Percentiles rank a stretch among this genome's conserved stretches.
phyloP scores from a whole-genome alignment of 2,329 filamentous ascomycete species.

The Ambrosiella beaveri region DNA sequence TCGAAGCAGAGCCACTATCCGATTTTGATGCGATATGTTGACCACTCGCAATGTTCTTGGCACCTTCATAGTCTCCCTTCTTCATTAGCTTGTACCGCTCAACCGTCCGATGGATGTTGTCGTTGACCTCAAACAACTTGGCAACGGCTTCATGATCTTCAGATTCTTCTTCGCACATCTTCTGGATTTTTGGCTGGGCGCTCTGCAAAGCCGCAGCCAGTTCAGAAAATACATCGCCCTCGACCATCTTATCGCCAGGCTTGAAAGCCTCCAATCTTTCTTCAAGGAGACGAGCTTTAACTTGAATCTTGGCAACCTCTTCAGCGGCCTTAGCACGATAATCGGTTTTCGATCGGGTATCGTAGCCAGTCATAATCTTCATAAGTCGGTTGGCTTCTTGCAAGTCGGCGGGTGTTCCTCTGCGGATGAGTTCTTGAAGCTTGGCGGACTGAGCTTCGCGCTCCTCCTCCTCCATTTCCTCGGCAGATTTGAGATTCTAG shows the following conservation, averaged over 20 bases:
- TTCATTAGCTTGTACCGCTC: conserved; percentile 92
- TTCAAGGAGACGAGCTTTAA: conserved; percentile 81
- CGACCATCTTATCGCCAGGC: conserved; percentile 59
- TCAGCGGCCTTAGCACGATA: conserved; percentile 95
- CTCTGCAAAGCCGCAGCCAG: conserved; percentile 75
- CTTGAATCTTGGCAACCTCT: conserved; percentile 85
- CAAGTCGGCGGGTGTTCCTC: conserved; percentile 79
- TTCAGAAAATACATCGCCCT: conserved; percentile 60
- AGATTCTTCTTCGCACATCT: conserved; percentile 98
- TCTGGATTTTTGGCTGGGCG: conserved; percentile 96
- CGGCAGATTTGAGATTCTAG: conserved; percentile 83
- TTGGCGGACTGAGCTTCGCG: conserved; percentile 92
- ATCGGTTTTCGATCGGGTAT: conserved; percentile 89
- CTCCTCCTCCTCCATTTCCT: conserved; percentile 98
- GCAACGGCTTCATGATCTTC: conserved; percentile 92
- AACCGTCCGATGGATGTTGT: conserved; percentile 93
- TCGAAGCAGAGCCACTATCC: not conserved
- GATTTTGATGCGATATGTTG: conserved; percentile 28
- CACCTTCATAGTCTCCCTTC: conserved; percentile 76
- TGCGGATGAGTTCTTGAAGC: conserved; percentile 84
- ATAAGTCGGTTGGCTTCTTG: conserved; percentile 95
- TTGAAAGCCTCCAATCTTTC: conserved; percentile 78
- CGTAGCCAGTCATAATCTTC: conserved; percentile 98
- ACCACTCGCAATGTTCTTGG: conserved; percentile 67
- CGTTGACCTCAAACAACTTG: conserved; percentile 91